Base-by-base conservation (phyloP, 306 rosid genomes). In the Morella rubra region DNA sequence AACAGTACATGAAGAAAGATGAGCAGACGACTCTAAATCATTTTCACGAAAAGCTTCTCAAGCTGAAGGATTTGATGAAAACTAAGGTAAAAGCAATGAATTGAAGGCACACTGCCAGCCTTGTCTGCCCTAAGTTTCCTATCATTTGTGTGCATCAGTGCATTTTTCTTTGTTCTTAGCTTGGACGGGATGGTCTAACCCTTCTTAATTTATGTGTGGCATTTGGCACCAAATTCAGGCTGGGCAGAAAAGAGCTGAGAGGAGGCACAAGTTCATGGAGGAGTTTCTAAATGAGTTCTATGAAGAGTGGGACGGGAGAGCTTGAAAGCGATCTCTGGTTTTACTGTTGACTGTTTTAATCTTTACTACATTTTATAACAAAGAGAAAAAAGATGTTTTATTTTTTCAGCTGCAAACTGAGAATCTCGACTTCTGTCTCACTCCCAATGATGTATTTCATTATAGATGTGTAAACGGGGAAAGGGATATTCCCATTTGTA, bases 41-140 rank as follows among this genome's bases (percentile, higher is more conserved):
- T 82, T 94, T 94, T 71, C 94, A 90, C 54, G 98, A 94, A 87
- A 94, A 94, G 87, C 98, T 94, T 77, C 89, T 90, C 60, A 94
- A 90, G 91, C 90, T 94, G 67, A 94, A 91, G 84, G 87, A 85
- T 85, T 80, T 91, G 88, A 94, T 91, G 98, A 94, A 94, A 90
- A 94, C 97, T 54, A 74, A 89, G 96, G 98, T 91, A 82, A 22
- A 59, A 10, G 6, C 52, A 15, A 6, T 27, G 20, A 37, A 5
- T 24, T 59, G 55, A n/a, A n/a, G 55, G 58, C 16, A 19, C n/a
- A 20, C 32, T 20, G 46, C 72, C 13, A 37, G 6, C 16, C 22
- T 74, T 61, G 60, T 5, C 67, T 18, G 20, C 49, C 82, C 11
- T 18, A 49, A 7, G 37, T 46, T 78, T 24, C 27, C 27, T 73